A percentile compares a stretch with the other conserved stretches of the same genome.
phyloP scores from a whole-genome alignment of 345 rosid species.

The Acer negundo region DNA sequence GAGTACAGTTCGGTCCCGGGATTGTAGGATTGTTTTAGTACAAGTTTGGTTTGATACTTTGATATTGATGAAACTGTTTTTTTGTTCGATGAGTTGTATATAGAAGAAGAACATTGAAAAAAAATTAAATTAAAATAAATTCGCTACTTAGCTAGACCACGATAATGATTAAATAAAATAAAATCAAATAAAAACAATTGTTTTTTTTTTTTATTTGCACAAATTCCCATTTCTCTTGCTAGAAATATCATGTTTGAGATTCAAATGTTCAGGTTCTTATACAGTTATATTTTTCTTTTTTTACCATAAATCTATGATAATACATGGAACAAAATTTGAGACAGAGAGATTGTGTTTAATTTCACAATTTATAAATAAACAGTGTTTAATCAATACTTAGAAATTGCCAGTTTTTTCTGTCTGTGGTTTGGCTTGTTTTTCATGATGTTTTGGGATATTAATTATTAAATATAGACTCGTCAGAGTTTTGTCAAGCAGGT shows the following conservation, averaged over 20 bases:
- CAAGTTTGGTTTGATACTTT: not conserved
- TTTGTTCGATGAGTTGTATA: not conserved
- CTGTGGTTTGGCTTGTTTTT: not conserved
- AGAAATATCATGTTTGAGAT: not conserved
- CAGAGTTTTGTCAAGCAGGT: not conserved
- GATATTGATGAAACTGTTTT: not conserved
- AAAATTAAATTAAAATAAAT: not conserved
- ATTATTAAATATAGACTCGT: too few relatives aligned
- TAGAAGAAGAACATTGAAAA: not conserved
- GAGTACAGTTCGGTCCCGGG: conserved; percentile 52
- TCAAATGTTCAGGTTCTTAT: not conserved
- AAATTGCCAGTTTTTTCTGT: not conserved
- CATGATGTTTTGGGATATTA: too few relatives aligned
- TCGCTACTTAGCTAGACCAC: not conserved
- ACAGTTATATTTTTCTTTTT: not conserved
- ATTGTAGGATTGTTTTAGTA: conserved; percentile 22
- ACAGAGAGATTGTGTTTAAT: not conserved
- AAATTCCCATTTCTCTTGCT: not conserved
- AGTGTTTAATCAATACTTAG: not conserved
- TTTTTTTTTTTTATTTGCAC: not conserved
- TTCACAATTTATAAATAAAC: not conserved
- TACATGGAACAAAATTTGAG: not conserved
- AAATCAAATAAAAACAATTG: not conserved
- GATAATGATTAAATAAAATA: not conserved
- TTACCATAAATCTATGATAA: not conserved